A percentile compares a stretch with the other conserved stretches of the same genome.
Evolutionary conservation across 352 stramenopile genomes (phyloP).

Genomic region (Phytopythium ostracodes): DNA sequence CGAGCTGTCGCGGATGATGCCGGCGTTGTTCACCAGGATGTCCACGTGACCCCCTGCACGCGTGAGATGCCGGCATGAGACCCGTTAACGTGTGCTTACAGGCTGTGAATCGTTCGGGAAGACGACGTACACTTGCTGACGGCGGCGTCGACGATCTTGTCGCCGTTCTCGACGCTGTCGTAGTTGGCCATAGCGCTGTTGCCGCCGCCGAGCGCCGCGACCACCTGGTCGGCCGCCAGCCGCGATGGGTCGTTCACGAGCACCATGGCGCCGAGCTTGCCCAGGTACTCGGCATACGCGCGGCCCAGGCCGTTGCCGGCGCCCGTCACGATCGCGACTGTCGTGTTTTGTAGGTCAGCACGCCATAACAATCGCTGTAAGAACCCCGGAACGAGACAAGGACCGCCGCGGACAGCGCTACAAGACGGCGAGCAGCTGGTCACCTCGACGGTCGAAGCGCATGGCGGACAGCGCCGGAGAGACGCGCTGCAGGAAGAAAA

Average conservation of each 20-base stretch:
- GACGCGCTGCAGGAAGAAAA: slow-evolving; percentile 4
- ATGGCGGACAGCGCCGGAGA: slow-evolving; percentile 19
- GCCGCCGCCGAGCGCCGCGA: slow-evolving; percentile 37
- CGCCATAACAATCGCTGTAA: not conserved
- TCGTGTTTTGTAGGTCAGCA: not conserved
- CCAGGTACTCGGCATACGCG: slow-evolving; percentile 80
- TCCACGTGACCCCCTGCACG: slow-evolving; percentile 76
- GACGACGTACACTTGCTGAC: slow-evolving; percentile 63
- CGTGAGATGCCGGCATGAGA: not conserved
- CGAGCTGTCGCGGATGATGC: slow-evolving; percentile 85
- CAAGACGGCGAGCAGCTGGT: not conserved
- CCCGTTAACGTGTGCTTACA: not conserved
- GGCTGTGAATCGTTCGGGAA: not conserved
- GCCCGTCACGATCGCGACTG: slow-evolving; percentile 85
- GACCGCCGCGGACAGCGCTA: not conserved
- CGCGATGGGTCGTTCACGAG: slow-evolving; percentile 79
- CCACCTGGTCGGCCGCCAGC: slow-evolving; percentile 61
- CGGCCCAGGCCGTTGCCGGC: slow-evolving; percentile 80
- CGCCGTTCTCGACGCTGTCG: slow-evolving; percentile 66
- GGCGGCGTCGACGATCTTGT: slow-evolving; percentile 79
- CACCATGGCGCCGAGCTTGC: slow-evolving; percentile 56
- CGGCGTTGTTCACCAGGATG: slow-evolving; percentile 94
- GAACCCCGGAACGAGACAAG: not conserved
- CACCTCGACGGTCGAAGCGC: slow-evolving; percentile 53
- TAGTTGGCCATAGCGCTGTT: slow-evolving; percentile 63